A percentile compares a stretch with the other conserved stretches of the same genome.
Evolutionary conservation across 2,329 filamentous ascomycete species (phyloP).

Genomic region (Neopestalotiopsis clavispora): DNA sequence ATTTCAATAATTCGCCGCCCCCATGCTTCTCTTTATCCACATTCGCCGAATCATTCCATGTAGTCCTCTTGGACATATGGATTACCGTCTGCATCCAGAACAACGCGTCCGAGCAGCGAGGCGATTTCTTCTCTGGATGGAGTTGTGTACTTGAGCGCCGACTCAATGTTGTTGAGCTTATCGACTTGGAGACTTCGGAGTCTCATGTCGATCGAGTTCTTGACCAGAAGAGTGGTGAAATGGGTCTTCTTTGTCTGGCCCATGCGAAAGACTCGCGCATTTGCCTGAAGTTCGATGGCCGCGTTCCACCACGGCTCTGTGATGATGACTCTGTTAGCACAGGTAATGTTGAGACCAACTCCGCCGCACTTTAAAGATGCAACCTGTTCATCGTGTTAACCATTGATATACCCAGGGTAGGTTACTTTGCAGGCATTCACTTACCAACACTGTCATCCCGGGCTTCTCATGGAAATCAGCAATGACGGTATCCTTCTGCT

Average conservation of each 20-base stretch:
- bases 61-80: not conserved
- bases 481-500: slow-evolving; percentile 26
- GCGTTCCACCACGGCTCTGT: slow-evolving; percentile 68
- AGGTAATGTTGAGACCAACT: slow-evolving; percentile 45
- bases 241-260: slow-evolving; percentile 66
- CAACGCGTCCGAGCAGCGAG: too few species aligned
- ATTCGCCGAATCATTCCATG: not conserved
- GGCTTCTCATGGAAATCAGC: slow-evolving; percentile 26
- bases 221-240: slow-evolving; percentile 61
- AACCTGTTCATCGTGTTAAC: slow-evolving; percentile 35
- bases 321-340: slow-evolving; percentile 58
- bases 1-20: not conserved
- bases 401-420: too few species aligned
- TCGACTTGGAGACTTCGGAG: slow-evolving; percentile 58
- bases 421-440: too few species aligned
- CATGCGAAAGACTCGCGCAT: slow-evolving; percentile 64
- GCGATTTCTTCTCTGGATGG: not conserved
- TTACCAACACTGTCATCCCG: slow-evolving; percentile 37
- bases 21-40: not conserved
- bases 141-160: not conserved
- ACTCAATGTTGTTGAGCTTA: slow-evolving; percentile 55
- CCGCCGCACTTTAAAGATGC: slow-evolving; percentile 40
- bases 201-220: slow-evolving; percentile 61
- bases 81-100: too few species aligned
- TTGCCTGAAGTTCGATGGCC: slow-evolving; percentile 65